Conservation (phyloP, 495 filamentous ascomycete genomes). For the Penicillium verhagenii region DNA sequence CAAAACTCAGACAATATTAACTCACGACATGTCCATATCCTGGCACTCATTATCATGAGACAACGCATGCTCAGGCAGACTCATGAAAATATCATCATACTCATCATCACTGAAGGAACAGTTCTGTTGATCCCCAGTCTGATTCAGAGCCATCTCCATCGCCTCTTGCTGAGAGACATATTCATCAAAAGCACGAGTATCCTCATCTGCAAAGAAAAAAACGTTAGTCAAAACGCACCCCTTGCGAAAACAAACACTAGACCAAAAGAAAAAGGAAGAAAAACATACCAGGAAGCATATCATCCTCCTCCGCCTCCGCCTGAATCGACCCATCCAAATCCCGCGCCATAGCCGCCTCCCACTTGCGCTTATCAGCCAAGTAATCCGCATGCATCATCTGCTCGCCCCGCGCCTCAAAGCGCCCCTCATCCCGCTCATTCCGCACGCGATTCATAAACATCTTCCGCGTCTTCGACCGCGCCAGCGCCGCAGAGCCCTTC, state of each 20-base stretch:
- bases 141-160: constrained; percentile 26
- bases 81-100: constrained; percentile 53
- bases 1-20: not conserved
- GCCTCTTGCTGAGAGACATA: constrained; percentile 33
- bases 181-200: constrained; percentile 35
- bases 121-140: constrained; percentile 8
- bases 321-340: constrained; percentile 26
- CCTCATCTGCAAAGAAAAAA: constrained; percentile 28
- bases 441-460: constrained; percentile 81
- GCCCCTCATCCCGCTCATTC: constrained; percentile 66
- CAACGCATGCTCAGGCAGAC: constrained; percentile 25
- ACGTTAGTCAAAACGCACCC: not conserved
- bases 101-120: constrained; percentile 54
- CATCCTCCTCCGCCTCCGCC: constrained; percentile 27
- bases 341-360: constrained; percentile 47
- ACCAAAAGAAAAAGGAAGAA: not conserved
- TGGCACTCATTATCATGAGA: constrained; percentile 33
- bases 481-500: constrained; percentile 18
- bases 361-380: constrained; percentile 48
- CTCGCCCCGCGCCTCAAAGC: constrained; percentile 68
- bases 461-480: constrained; percentile 35
- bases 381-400: constrained; percentile 59
- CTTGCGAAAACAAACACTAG: not conserved
- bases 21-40: constrained; percentile 45
- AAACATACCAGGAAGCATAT: constrained; percentile 28